Evolutionary conservation across 352 stramenopile genomes (phyloP), one percentile per base, ranked within the genome.

Genomic region (Phytophthora macrochlamydospora): DNA sequence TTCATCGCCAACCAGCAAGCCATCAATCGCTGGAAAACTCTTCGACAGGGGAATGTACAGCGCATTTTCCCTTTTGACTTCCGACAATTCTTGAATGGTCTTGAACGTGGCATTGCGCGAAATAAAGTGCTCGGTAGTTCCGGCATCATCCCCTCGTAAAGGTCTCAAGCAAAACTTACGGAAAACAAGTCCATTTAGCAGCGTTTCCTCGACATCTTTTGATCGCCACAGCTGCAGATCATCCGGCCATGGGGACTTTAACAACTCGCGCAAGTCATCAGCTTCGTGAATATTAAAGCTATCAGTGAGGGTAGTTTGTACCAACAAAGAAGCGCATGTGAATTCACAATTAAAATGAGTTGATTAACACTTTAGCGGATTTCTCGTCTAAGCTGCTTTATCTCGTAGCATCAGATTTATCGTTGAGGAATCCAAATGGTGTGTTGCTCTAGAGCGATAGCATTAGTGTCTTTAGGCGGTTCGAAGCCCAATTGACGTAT

Each of bases 11-110:
- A 75, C 62, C 6, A 76, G 57, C 58, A 76, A 62, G 37, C 46
- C 62, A 71, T 78, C 66, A 55, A 71, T 69, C 59, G 56, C 58
- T 55, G 70, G 70, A 62, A 75, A 75, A 11, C 42, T 70, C 51
- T 73, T 70, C 61, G 62, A 78, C 12, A 74, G 35, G 11, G 62
- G 65, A 31, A 78, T 63, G 54, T 74, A 62, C 46, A 75, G 31
- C 49, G 33, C 35, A 57, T 69, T 59, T 57, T 69, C 18, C 56
- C 56, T 71, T 61, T 28, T 66, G 7, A 74, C 74, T 52, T 73
- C 64, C 38, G 65, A 65, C 55, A 60, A 49, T 7, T 51, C 48
- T 64, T 74, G 55, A 67, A 73, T 68, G 8, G 66, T 51, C 51
- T 59, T 9, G n/a, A 38, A 69, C 28, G 3, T 66, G 2, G 44